Percentiles rank a stretch among this genome's conserved stretches.
phyloP scores from a whole-genome alignment of 805 yeast genomes.

The Lachancea sp. region DNA sequence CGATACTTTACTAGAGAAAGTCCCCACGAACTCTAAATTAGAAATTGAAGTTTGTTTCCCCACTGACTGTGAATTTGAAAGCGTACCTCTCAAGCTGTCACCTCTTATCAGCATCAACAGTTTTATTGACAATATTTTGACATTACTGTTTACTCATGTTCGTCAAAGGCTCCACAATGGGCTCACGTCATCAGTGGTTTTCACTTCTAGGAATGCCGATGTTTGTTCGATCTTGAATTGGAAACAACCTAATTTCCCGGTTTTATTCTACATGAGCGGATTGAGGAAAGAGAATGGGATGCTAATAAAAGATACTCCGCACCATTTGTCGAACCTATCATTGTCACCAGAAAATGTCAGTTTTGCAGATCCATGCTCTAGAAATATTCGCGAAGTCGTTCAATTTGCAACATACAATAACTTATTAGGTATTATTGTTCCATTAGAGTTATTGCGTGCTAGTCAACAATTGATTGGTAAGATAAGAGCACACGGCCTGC shows the following conservation, averaged over 20 bases:
- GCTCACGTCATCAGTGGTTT: conserved; percentile 59
- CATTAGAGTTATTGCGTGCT: conserved; percentile 58
- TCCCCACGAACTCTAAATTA: conserved; percentile 58
- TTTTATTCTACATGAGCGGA: conserved; percentile 77
- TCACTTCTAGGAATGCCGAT: conserved; percentile 78
- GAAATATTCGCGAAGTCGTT: conserved; percentile 50
- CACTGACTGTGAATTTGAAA: conserved; percentile 42
- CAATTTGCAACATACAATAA: conserved; percentile 76
- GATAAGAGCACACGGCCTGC: conserved; percentile 73
- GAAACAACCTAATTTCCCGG: conserved; percentile 98
- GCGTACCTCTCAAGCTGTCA: conserved; percentile 37
- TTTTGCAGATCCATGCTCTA: conserved; percentile 17
- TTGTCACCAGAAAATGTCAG: conserved; percentile 12
- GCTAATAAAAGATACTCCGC: conserved; percentile 29
- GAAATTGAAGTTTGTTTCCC: conserved; percentile 76
- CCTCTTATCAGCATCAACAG: conserved; percentile 53
- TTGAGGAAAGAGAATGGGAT: conserved; percentile 27
- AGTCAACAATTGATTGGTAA: conserved; percentile 73
- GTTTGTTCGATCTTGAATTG: conserved; percentile 93
- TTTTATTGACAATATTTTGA: conserved; percentile 69
- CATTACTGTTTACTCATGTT: conserved; percentile 70
- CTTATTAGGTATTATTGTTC: conserved; percentile 74
- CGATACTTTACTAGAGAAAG: conserved; percentile 45
- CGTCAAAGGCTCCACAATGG: conserved; percentile 39
- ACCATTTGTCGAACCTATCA: conserved; percentile 24